These are phyloP conservation scores for Xylariaceae sp. DNA, from an alignment of 2,329 filamentous ascomycete genomes.

Conservation along the genomic window DNA sequence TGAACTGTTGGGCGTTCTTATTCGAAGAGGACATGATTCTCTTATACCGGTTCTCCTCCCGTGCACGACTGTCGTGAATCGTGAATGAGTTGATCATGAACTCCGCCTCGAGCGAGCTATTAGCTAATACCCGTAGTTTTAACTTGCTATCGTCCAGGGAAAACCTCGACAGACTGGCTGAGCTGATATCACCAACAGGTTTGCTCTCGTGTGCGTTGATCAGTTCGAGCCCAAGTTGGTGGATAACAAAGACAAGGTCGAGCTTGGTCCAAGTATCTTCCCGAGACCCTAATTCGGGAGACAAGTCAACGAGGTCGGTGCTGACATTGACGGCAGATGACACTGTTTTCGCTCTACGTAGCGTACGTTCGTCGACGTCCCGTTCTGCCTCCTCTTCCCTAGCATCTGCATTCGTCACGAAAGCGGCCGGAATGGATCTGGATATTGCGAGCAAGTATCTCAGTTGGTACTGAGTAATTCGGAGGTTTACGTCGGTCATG, in stretches of 20 bases:
- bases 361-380: slow-evolving; percentile 59
- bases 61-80: slow-evolving; percentile 83
- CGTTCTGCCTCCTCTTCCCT: slow-evolving; percentile 68
- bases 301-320: slow-evolving; percentile 48
- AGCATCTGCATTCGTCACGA: slow-evolving; percentile 67
- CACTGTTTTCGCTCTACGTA: slow-evolving; percentile 44
- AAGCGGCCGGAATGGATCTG: slow-evolving; percentile 79
- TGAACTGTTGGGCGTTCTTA: slow-evolving; percentile 92
- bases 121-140: slow-evolving; percentile 88
- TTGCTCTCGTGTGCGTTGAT: slow-evolving; percentile 69
- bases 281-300: slow-evolving; percentile 64
- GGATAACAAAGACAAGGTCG: slow-evolving; percentile 84
- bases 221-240: slow-evolving; percentile 82
- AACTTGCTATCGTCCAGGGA: slow-evolving; percentile 88
- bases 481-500: slow-evolving; percentile 89
- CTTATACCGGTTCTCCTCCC: slow-evolving; percentile 89
- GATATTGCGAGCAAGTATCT: slow-evolving; percentile 86
- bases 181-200: slow-evolving; percentile 72
- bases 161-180: slow-evolving; percentile 85
- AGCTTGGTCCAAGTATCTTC: slow-evolving; percentile 83
- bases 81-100: slow-evolving; percentile 91
- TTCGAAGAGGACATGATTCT: slow-evolving; percentile 98
- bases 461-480: slow-evolving; percentile 84
- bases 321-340: slow-evolving; percentile 35
- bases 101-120: slow-evolving; percentile 87